Evolutionary conservation across 495 filamentous ascomycete genomes (phyloP).

Genomic region (Neurospora sp.): DNA sequence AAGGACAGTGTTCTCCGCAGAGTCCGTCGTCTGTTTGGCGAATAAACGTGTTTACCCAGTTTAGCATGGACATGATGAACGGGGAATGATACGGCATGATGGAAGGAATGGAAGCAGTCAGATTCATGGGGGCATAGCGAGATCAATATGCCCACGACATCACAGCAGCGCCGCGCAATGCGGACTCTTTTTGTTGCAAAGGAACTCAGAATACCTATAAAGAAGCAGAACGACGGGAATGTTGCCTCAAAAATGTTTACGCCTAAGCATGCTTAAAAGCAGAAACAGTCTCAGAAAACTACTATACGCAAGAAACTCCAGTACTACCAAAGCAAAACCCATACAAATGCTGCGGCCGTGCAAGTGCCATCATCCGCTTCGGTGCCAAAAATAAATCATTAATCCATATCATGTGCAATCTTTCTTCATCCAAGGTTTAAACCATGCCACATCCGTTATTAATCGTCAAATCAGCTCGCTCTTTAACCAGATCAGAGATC

Average conservation of each 20-base stretch:
- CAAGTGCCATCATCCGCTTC: neutral
- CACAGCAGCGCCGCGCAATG: neutral
- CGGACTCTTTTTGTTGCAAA: neutral
- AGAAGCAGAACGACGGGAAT: neutral
- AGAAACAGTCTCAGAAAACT: neutral
- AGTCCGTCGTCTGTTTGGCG: conserved; percentile 85
- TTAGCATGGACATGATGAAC: neutral
- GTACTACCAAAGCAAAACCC: neutral
- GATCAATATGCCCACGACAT: neutral
- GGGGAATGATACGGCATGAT: neutral
- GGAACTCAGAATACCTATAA: neutral
- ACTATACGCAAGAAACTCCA: neutral
- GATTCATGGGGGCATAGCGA: neutral
- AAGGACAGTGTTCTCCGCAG: conserved; percentile 95
- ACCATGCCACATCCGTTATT: neutral
- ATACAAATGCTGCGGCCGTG: neutral
- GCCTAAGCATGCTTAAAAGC: neutral
- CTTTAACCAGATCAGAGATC: conserved; percentile 14
- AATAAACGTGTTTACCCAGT: conserved; percentile 38
- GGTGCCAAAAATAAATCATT: neutral
- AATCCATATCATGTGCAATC: conserved; percentile 7
- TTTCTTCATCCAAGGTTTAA: neutral
- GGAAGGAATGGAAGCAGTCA: neutral
- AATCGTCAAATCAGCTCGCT: neutral
- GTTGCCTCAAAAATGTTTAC: neutral